Evolutionary conservation across 208 protist species (phyloP).

Genomic region (Tritrichomonas foetus): DNA sequence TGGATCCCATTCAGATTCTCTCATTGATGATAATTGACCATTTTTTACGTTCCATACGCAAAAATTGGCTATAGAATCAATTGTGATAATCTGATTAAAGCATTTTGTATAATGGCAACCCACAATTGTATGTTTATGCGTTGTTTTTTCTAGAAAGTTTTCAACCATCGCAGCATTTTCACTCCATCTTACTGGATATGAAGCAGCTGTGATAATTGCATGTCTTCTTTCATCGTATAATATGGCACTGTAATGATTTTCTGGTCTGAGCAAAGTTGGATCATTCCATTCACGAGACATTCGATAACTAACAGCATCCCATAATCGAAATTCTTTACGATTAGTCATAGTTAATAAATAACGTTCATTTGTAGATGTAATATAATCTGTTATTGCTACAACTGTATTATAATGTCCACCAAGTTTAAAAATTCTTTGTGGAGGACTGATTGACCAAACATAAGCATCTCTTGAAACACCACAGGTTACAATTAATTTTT

Average conservation of each 20-base stretch:
- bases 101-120: not conserved
- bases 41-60: not conserved
- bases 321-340: not conserved
- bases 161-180: not conserved
- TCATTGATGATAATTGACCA: not conserved
- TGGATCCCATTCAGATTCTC: not conserved
- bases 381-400: not conserved
- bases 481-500: not conserved
- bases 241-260: not conserved
- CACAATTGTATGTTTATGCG: not conserved
- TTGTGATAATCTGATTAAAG: not conserved
- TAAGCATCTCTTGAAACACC: not conserved
- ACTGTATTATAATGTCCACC: constrained; percentile 5
- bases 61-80: not conserved
- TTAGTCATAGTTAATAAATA: constrained; percentile 18
- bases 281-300: constrained; percentile 15
- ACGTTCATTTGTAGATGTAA: not conserved
- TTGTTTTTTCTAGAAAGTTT: not conserved
- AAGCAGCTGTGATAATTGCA: not conserved
- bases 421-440: not conserved
- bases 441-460: not conserved
- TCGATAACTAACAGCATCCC: not conserved
- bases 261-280: not conserved
- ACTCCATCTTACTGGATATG: not conserved
- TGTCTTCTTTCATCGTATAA: not conserved